Conservation (phyloP, 495 filamentous ascomycete species). For the Podospora australis region DNA sequence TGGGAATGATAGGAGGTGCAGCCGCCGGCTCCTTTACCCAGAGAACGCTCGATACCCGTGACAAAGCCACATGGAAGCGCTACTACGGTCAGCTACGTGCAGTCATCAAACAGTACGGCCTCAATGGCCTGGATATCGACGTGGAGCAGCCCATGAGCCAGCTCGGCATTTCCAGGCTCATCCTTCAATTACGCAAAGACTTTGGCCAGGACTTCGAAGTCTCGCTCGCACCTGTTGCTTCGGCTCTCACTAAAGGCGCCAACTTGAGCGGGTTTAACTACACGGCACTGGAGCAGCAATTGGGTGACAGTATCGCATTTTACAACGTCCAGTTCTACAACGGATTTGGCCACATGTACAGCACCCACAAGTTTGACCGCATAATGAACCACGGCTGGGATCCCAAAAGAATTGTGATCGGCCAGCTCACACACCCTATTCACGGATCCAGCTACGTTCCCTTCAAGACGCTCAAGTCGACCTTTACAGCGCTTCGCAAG, state of each 20-base stretch:
- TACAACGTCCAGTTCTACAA: slow-evolving; percentile 86
- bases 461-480: slow-evolving; percentile 27
- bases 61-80: slow-evolving; percentile 49
- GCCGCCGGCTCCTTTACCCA: slow-evolving; percentile 57
- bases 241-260: slow-evolving; percentile 52
- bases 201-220: slow-evolving; percentile 66
- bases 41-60: slow-evolving; percentile 48
- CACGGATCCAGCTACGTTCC: slow-evolving; percentile 51
- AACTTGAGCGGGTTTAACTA: slow-evolving; percentile 76
- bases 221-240: slow-evolving; percentile 72
- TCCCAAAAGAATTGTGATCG: slow-evolving; percentile 60
- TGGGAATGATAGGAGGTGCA: slow-evolving; percentile 80
- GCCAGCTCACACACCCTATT: slow-evolving; percentile 62
- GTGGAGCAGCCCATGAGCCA: slow-evolving; percentile 76
- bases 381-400: slow-evolving; percentile 59
- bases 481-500: slow-evolving; percentile 40
- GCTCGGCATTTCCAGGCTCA: slow-evolving; percentile 59
- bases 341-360: slow-evolving; percentile 62
- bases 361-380: slow-evolving; percentile 54
- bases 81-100: slow-evolving; percentile 61
- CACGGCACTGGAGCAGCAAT: slow-evolving; percentile 46
- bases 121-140: slow-evolving; percentile 76
- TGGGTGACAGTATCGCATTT: slow-evolving; percentile 49
- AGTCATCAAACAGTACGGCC: slow-evolving; percentile 47
- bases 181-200: slow-evolving; percentile 64